phyloP scores from a whole-genome alignment of 805 yeast species.

The Ogataea thermomethanolica region DNA sequence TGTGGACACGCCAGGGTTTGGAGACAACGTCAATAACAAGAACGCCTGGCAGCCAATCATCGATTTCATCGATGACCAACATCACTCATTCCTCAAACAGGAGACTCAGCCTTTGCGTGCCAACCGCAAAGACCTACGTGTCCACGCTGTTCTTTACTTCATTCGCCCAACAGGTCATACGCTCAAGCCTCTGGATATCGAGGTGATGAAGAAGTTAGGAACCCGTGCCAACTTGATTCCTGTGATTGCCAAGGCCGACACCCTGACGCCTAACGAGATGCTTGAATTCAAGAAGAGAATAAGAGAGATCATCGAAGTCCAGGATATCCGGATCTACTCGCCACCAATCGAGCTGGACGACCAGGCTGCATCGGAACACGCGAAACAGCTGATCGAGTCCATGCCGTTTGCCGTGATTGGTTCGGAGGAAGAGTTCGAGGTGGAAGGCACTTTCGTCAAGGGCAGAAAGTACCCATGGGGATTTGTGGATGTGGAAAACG shows the following conservation, averaged over 20 bases:
- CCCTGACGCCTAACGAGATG: constrained; percentile 70
- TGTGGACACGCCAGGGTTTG: constrained; percentile 93
- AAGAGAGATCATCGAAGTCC: constrained; percentile 78
- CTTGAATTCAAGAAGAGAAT: constrained; percentile 68
- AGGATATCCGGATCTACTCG: constrained; percentile 77
- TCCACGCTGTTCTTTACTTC: constrained; percentile 86
- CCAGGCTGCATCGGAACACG: constrained; percentile 73
- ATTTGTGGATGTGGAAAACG: constrained; percentile 81
- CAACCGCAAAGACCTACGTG: constrained; percentile 72
- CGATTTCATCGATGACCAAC: constrained; percentile 90
- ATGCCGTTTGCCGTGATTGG: constrained; percentile 89
- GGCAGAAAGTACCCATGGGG: constrained; percentile 95
- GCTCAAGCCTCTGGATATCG: constrained; percentile 82
- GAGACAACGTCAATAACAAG: constrained; percentile 82
- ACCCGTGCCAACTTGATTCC: constrained; percentile 85
- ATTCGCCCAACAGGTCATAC: constrained; percentile 90
- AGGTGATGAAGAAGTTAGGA: constrained; percentile 78
- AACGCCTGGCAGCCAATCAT: constrained; percentile 84
- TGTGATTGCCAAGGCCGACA: constrained; percentile 84
- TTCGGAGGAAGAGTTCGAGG: constrained; percentile 66
- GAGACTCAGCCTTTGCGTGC: constrained; percentile 85
- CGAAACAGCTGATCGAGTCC: constrained; percentile 72
- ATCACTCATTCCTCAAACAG: constrained; percentile 82
- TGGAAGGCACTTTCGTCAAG: constrained; percentile 60
- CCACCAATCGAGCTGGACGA: constrained; percentile 79